These are phyloP conservation scores for Byssoonygena ceratinophila DNA, from an alignment of 2,329 filamentous ascomycete genomes.

Conservation along the genomic window DNA sequence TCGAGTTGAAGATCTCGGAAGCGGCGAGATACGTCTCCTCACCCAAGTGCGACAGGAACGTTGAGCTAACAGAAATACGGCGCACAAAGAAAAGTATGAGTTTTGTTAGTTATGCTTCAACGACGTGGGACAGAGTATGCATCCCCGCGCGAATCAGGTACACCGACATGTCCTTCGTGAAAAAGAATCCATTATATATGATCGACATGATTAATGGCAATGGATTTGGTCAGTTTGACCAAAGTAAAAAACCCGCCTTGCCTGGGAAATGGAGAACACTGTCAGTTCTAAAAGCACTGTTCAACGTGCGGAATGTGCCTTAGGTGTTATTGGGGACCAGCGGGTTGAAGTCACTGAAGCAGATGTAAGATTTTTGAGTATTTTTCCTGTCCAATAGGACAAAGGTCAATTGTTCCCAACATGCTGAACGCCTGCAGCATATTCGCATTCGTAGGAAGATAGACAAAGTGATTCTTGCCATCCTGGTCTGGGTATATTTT, in stretches of 20 bases:
- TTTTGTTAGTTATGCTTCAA: background rate
- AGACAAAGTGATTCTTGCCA: slow-evolving; percentile 47
- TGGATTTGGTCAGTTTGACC: no score
- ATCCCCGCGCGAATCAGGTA: background rate
- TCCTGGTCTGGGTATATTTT: slow-evolving; percentile 40
- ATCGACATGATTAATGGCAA: background rate
- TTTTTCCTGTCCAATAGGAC: background rate
- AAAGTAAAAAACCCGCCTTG: background rate
- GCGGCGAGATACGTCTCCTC: background rate
- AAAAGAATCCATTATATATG: background rate
- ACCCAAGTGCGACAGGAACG: background rate
- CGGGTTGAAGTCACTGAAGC: slow-evolving; percentile 23
- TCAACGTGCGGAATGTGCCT: background rate
- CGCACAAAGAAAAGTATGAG: background rate
- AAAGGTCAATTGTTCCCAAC: background rate
- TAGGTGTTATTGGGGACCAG: slow-evolving; percentile 8
- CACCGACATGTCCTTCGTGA: background rate
- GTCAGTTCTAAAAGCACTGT: no score
- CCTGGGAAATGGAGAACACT: background rate
- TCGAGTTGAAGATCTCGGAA: background rate
- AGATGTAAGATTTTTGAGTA: slow-evolving; percentile 22
- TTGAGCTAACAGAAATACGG: background rate
- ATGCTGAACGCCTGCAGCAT: slow-evolving; percentile 28
- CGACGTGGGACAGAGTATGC: background rate
- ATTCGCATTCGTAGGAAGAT: slow-evolving; percentile 51